Percentiles rank a stretch among this genome's conserved stretches.
These are phyloP conservation scores for Hypseocharis bilobata DNA, from an alignment of 441 rosid genomes.

Conservation along the genomic window DNA sequence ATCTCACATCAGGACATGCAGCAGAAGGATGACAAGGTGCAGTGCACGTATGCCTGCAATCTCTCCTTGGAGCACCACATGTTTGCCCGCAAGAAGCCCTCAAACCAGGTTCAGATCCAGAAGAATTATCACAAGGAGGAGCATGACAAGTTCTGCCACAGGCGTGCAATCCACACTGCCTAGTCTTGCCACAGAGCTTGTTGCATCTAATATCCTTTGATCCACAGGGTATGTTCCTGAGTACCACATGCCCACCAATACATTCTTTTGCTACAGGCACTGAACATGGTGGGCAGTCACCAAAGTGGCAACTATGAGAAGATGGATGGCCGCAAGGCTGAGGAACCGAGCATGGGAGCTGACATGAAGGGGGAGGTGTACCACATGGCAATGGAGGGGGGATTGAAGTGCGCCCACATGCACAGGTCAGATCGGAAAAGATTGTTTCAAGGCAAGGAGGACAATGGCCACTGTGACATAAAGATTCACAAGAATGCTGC, in stretches of 20 bases:
- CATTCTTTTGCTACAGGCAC: slow-evolving; percentile 88
- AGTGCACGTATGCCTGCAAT: slow-evolving; percentile 82
- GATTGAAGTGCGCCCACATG: slow-evolving; percentile 81
- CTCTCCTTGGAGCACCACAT: slow-evolving; percentile 91
- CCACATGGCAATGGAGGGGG: slow-evolving; percentile 99
- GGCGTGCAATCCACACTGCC: slow-evolving; percentile 93
- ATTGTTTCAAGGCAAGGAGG: slow-evolving; percentile 94
- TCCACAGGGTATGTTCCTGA: slow-evolving; percentile 94
- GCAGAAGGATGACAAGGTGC: slow-evolving; percentile 73
- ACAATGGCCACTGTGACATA: slow-evolving; percentile 95
- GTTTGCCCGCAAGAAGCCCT: slow-evolving; percentile 83
- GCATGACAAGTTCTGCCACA: slow-evolving; percentile 85
- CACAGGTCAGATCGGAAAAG: slow-evolving; percentile 82
- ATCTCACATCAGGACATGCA: slow-evolving; percentile 80
- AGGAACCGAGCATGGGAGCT: slow-evolving; percentile 67
- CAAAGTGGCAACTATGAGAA: slow-evolving; percentile 91
- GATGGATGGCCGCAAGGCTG: slow-evolving; percentile 87
- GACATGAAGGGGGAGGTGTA: slow-evolving; percentile 81
- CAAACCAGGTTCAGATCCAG: slow-evolving; percentile 33
- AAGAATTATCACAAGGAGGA: slow-evolving; percentile 56
- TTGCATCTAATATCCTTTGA: slow-evolving; percentile 89
- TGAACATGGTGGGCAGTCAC: slow-evolving; percentile 95
- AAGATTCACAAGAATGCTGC: slow-evolving; percentile 77
- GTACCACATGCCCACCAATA: slow-evolving; percentile 89
- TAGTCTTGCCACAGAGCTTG: slow-evolving; percentile 86